Evolutionary conservation across 129 eudicot species (phyloP), one percentile per base, ranked within the genome.

Genomic region (Dittrichia graveolens): DNA sequence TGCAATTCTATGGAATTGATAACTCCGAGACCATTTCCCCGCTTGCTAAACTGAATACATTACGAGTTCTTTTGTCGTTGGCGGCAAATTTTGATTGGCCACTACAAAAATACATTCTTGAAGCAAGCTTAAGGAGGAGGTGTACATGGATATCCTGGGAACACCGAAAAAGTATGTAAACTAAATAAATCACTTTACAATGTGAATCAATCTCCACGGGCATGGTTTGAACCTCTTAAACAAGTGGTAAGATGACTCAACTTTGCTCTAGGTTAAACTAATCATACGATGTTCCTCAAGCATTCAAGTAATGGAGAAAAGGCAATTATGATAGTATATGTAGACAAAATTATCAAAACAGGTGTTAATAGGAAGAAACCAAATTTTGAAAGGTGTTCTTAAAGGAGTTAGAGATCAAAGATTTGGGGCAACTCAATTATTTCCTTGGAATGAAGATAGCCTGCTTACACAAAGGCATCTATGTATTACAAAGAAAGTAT

Each of bases 241-340:
- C 24, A 31, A 3, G 55, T 45, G 1, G 56, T 24, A 3, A 65
- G 45, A 31, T 8, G 31, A 45, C n/a, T 5, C 6, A 19, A 11
- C 6, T 65, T 65, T 19, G 44, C 13, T 31, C 42, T 5, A 7
- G 13, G 42, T 2, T 11, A 18, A 43, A 63, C 37, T 0, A 37
- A 63, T 18, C 68, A 63, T 5, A 41, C 35, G 13, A 63, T 63
- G 68, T 63, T 63, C 12, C n/a, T 15, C 14, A 63, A 15, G 34
- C 35, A 63, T 8, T 63, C 52, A 3, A 7, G 3, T 46, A 15
- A 13, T 18, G 12, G 56, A 6, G 2, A 16, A 2, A 31, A 5
- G 6, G 71, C 43, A 9, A 24, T 45, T 5, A 45, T 45, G 42
- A 45, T 45, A 7, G 38, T 45, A 0, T 65, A 45, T 3, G 55